A percentile compares a stretch with the other conserved stretches of the same genome.
Evolutionary conservation across 257 asterid genomes (phyloP).

Genomic region (Sherardia arvensis): DNA sequence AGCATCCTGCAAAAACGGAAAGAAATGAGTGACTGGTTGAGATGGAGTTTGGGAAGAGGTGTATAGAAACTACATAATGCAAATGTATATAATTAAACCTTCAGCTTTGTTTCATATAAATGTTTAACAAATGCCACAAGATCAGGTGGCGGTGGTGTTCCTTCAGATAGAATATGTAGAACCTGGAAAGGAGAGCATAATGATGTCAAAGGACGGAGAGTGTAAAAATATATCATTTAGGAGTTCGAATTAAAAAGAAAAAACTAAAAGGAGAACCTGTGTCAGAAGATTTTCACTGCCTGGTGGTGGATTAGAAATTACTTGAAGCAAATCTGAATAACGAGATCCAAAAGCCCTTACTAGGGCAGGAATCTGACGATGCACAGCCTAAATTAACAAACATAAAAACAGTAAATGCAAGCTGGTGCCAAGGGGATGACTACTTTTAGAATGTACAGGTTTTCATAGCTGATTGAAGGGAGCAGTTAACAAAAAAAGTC

Average conservation of each 20-base stretch:
- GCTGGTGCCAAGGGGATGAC: background rate
- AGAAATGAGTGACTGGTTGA: constrained; percentile 2
- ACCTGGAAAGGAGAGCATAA: constrained; percentile 42
- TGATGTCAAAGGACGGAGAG: constrained; percentile 21
- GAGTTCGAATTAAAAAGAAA: background rate
- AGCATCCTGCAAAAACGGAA: constrained; percentile 69
- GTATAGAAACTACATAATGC: background rate
- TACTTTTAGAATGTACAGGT: background rate
- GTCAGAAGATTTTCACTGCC: constrained; percentile 87
- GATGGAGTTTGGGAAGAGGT: background rate
- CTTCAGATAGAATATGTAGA: constrained; percentile 70
- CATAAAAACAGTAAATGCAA: constrained; percentile 7
- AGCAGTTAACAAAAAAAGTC: constrained; percentile 9
- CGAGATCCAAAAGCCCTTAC: constrained; percentile 64
- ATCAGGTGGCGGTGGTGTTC: constrained; percentile 69
- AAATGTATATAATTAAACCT: constrained; percentile 35
- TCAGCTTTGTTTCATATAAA: constrained; percentile 73
- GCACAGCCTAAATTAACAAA: constrained; percentile 59
- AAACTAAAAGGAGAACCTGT: constrained; percentile 35
- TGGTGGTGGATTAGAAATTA: constrained; percentile 80
- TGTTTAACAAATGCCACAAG: constrained; percentile 66
- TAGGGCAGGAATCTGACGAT: constrained; percentile 79
- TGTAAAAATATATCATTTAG: constrained; percentile 9
- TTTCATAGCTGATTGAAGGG: background rate
- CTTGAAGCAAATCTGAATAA: constrained; percentile 60